Base-by-base conservation (phyloP, 192 early-diverging fungal genomes). In the Backusella sp. region DNA sequence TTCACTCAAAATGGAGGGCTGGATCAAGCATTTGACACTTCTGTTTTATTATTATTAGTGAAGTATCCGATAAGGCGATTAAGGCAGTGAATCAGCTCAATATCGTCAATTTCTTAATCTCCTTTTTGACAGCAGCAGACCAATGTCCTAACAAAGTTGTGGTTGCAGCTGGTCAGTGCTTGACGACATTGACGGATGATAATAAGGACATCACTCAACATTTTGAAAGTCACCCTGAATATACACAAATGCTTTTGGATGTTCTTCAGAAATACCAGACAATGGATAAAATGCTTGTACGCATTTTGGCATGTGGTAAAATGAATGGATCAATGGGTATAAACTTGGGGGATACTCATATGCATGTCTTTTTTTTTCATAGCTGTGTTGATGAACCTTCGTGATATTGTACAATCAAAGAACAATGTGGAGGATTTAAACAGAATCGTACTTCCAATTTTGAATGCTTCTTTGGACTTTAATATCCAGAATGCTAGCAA, bases 121-220 rank as follows among this genome's bases (percentile, higher is more conserved):
- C 91, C 15, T 95, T 94, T 70, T 84, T 95, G 75, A 83, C 70
- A 23, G 75, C 80, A 17, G 74, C 85, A 35, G 83, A 85, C 35
- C 85, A 86, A 68, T 77, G 82, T 19, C 86, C 88, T 42, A 79
- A 62, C 6, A 85, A 80, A 39, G 85, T 88, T 7, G 83, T 86
- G 21, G 76, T 89, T 68, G 84, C 86, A 46, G 88, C 85, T 39
- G 88, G 88, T 8, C 95, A 96, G 84, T 94, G 91, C 52, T 84
- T 97, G 15, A 91, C 93, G 76, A 94, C 94, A 4, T 83, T 97
- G 52, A 93, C 94, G 0, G 95, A 96, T 67, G 92, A 93, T 19
- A 95, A 95, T 75, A 73, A 80, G 14, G 84, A 86, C 4, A 86
- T 88, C 37, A 78, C 89, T 56, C 82, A 86, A 30, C 77, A 88